phyloP scores from a whole-genome alignment of 2,329 filamentous ascomycete genomes.

The Blumeriella jaapii region DNA sequence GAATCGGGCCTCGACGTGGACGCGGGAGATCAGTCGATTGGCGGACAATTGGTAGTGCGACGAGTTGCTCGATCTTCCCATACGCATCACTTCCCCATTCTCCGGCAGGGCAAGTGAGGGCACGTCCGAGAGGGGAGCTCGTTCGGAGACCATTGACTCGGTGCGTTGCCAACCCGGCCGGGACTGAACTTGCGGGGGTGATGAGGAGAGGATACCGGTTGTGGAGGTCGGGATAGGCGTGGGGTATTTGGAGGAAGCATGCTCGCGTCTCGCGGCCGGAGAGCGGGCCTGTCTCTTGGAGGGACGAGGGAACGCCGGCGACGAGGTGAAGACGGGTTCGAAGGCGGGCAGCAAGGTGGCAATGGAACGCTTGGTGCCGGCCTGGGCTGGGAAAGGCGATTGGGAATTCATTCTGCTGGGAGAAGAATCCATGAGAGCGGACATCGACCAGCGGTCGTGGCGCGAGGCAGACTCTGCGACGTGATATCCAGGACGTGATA shows the following conservation, averaged over 20 bases:
- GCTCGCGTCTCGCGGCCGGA: slow-evolving; percentile 30
- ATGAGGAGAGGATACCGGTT: slow-evolving; percentile 81
- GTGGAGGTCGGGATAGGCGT: slow-evolving; percentile 91
- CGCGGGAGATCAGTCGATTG: slow-evolving; percentile 83
- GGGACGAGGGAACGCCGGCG: slow-evolving; percentile 57
- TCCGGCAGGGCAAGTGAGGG: slow-evolving; percentile 72
- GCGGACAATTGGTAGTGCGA: slow-evolving; percentile 91
- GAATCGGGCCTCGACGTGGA: slow-evolving; percentile 84
- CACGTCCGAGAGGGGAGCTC: slow-evolving; percentile 71
- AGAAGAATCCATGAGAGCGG: slow-evolving; percentile 28
- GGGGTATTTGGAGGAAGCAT: slow-evolving; percentile 54
- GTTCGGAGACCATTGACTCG: slow-evolving; percentile 54
- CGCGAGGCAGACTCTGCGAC: slow-evolving; percentile 11
- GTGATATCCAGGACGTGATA: slow-evolving; percentile 15
- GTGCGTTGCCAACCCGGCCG: slow-evolving; percentile 46
- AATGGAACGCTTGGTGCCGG: slow-evolving; percentile 48
- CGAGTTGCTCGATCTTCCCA: slow-evolving; percentile 90
- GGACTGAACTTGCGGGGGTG: slow-evolving; percentile 50
- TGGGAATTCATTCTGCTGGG: slow-evolving; percentile 26
- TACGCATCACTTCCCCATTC: slow-evolving; percentile 69
- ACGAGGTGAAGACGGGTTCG: slow-evolving; percentile 62
- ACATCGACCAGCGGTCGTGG: slow-evolving; percentile 11
- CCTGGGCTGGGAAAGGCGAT: slow-evolving; percentile 21
- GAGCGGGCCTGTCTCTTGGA: slow-evolving; percentile 52
- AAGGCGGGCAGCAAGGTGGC: slow-evolving; percentile 67